Conservation (phyloP, 192 early-diverging fungal genomes). For the Backusella luteola region DNA sequence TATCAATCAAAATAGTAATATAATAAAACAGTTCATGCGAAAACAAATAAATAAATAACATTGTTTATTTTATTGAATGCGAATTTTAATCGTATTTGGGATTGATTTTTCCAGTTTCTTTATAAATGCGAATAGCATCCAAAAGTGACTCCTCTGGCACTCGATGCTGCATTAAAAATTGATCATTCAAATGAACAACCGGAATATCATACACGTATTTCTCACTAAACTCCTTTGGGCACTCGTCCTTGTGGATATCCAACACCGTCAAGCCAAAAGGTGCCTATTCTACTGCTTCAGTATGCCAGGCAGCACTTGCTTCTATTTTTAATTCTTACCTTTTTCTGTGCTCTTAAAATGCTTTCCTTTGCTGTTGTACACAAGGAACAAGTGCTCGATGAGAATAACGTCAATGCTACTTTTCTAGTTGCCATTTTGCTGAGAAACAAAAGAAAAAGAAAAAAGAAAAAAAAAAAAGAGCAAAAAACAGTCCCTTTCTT, state of each 20-base stretch:
- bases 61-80: no score
- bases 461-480: neutral
- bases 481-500: neutral
- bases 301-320: no score
- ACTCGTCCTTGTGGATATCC: constrained; percentile 33
- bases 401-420: constrained; percentile 42
- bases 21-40: no score
- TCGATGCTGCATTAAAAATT: constrained; percentile 45
- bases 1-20: no score
- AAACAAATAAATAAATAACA: no score
- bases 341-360: constrained; percentile 41
- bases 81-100: neutral
- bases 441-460: neutral
- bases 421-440: constrained; percentile 17
- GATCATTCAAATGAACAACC: constrained; percentile 47
- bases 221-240: constrained; percentile 39
- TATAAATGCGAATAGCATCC: constrained; percentile 27
- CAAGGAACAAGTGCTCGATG: constrained; percentile 48
- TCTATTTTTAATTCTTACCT: constrained; percentile 14
- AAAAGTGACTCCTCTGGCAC: constrained; percentile 43
- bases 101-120: constrained; percentile 29
- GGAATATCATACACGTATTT: constrained; percentile 59
- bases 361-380: constrained; percentile 49
- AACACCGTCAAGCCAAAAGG: constrained; percentile 31
- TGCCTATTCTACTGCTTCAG: constrained; percentile 4